Evolutionary conservation across 345 rosid species (phyloP).

Genomic region (Chamaenerion angustifolium): DNA sequence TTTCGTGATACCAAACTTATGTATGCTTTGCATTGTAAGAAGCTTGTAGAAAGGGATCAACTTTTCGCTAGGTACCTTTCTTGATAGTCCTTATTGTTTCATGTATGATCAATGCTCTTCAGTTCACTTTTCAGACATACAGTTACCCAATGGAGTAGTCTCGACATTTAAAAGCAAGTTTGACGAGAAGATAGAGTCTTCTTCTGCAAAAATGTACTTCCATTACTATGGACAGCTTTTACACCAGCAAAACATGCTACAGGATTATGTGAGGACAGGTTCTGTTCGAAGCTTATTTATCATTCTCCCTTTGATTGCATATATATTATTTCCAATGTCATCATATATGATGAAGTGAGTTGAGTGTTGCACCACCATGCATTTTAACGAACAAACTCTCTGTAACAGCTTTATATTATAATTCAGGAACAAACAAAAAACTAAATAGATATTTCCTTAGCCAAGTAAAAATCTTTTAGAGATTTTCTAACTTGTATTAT

Average conservation of each 20-base stretch:
- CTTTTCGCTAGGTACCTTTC: not conserved
- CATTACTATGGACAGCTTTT: slow-evolving; percentile 94
- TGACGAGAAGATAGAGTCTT: slow-evolving; percentile 72
- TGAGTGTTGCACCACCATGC: too few species aligned
- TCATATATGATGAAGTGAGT: not conserved
- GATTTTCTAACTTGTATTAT: not conserved
- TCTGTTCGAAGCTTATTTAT: slow-evolving; percentile 5
- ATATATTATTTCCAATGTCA: not conserved
- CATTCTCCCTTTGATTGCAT: not conserved
- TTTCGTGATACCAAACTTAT: not conserved
- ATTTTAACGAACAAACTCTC: too few species aligned
- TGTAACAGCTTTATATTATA: not conserved
- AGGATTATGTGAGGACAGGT: slow-evolving; percentile 99
- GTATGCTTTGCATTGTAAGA: not conserved
- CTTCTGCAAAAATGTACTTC: slow-evolving; percentile 97
- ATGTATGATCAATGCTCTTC: not conserved
- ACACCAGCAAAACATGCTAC: slow-evolving; percentile 97
- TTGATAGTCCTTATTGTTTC: not conserved
- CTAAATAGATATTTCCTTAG: not conserved
- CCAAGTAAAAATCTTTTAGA: not conserved
- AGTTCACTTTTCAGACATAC: slow-evolving; percentile 24
- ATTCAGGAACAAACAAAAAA: slow-evolving; percentile 1
- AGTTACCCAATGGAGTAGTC: slow-evolving; percentile 40
- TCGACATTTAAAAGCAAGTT: slow-evolving; percentile 57
- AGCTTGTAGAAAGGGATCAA: not conserved